Evolutionary conservation across 2,329 filamentous ascomycete species (phyloP).

Genomic region (Zelopaecilomyces penicillatus): DNA sequence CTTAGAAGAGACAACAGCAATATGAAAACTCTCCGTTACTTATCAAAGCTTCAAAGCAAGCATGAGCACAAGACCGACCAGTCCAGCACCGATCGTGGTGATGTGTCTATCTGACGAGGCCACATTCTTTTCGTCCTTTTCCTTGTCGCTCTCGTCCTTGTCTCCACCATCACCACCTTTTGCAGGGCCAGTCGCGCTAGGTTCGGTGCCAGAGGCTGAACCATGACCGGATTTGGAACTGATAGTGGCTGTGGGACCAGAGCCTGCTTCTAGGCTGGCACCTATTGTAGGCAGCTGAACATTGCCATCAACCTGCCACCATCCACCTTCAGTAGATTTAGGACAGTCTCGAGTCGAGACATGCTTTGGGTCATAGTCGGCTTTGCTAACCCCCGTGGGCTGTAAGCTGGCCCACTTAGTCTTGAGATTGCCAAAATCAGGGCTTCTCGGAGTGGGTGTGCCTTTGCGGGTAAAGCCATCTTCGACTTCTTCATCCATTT

Average conservation of each 20-base stretch:
- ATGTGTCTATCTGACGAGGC: slow-evolving; percentile 10
- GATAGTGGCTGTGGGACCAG: neutral
- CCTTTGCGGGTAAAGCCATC: slow-evolving; percentile 65
- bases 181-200: neutral
- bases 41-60: slow-evolving; percentile 11
- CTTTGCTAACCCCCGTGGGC: slow-evolving; percentile 59
- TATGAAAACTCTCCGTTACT: neutral
- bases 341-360: slow-evolving; percentile 63
- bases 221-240: slow-evolving; percentile 10
- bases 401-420: slow-evolving; percentile 64
- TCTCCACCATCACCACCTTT: neutral
- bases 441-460: slow-evolving; percentile 61
- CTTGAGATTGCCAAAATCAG: slow-evolving; percentile 73
- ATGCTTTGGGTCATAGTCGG: slow-evolving; percentile 54
- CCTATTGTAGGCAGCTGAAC: slow-evolving; percentile 63
- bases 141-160: neutral
- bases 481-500: slow-evolving; percentile 41
- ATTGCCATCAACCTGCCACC: slow-evolving; percentile 72
- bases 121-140: slow-evolving; percentile 7
- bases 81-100: slow-evolving; percentile 8
- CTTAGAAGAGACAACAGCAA: too few relatives aligned
- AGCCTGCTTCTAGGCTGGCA: slow-evolving; percentile 29
- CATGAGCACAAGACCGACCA: slow-evolving; percentile 10
- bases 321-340: slow-evolving; percentile 56
- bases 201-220: neutral